A percentile compares a stretch with the other conserved stretches of the same genome.
These are phyloP conservation scores for Oryza coarctata DNA, from an alignment of 176 grass and related monocot species.

Conservation along the genomic window DNA sequence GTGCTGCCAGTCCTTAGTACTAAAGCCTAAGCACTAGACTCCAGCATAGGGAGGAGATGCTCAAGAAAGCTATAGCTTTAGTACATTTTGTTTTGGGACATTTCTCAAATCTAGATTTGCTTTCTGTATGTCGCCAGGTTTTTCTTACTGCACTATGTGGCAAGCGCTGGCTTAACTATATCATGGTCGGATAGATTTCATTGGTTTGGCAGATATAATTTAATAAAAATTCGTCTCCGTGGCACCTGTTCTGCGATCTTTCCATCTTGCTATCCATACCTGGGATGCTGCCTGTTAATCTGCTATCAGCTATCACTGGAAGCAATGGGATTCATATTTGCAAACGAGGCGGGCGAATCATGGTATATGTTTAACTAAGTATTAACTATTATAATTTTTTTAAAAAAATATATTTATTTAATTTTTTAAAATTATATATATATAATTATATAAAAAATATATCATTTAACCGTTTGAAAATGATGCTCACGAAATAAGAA, in stretches of 20 bases:
- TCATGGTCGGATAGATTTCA: not conserved
- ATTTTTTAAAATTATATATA: too few relatives aligned
- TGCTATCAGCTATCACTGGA: not conserved
- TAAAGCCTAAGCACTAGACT: conserved; percentile 50
- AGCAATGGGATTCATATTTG: not conserved
- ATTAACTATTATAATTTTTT: too few relatives aligned
- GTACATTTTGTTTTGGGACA: conserved; percentile 38
- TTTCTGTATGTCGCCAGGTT: not conserved
- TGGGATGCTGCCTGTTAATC: not conserved
- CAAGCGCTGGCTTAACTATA: not conserved
- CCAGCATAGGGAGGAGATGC: conserved; percentile 6
- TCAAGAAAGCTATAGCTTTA: conserved; percentile 23
- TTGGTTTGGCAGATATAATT: not conserved
- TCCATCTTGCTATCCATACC: not conserved
- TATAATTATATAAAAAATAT: too few relatives aligned
- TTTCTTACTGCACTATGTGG: not conserved
- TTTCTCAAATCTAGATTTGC: not conserved
- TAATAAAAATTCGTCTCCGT: not conserved
- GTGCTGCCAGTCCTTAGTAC: conserved; percentile 58
- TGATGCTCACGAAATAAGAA: too few relatives aligned
- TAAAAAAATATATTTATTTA: too few relatives aligned
- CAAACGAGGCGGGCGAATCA: too few relatives aligned
- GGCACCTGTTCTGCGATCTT: not conserved
- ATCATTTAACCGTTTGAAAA: too few relatives aligned
- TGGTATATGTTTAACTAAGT: too few relatives aligned